Conservation (phyloP, 768 basidiomycete genomes). For the Wakefieldia striispora region DNA sequence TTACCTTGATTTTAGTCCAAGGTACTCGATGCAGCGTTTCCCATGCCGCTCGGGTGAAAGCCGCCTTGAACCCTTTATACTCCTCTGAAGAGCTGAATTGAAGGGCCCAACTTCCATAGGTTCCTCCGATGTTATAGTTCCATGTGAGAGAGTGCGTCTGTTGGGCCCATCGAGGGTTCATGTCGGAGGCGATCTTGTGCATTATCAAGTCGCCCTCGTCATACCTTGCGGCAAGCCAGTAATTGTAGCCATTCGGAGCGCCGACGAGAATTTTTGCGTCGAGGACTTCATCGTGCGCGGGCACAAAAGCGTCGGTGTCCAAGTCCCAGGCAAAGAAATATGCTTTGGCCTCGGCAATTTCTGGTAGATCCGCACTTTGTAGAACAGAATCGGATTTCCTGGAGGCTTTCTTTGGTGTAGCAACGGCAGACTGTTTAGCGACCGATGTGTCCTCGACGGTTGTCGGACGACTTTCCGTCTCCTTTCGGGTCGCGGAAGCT, state of each 20-base stretch:
- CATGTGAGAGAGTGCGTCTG: slow-evolving; percentile 79
- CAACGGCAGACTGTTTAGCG: slow-evolving; percentile 5
- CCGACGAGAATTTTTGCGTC: slow-evolving; percentile 51
- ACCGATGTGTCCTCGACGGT: slow-evolving; percentile 2
- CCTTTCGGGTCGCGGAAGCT: slow-evolving; percentile 4
- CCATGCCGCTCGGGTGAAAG: slow-evolving; percentile 75
- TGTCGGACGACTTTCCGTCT: slow-evolving; percentile 1
- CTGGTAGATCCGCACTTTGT: slow-evolving; percentile 17
- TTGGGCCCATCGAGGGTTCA: slow-evolving; percentile 69
- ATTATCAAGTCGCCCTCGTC: slow-evolving; percentile 51
- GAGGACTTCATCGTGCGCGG: slow-evolving; percentile 48
- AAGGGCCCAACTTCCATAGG: slow-evolving; percentile 79
- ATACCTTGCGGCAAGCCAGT: slow-evolving; percentile 56
- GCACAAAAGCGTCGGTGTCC: slow-evolving; percentile 45
- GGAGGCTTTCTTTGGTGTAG: slow-evolving; percentile 14
- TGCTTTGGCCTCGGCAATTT: slow-evolving; percentile 44
- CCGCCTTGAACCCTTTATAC: slow-evolving; percentile 57
- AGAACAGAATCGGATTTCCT: slow-evolving; percentile 19
- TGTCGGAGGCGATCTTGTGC: slow-evolving; percentile 62
- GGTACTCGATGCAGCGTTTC: slow-evolving; percentile 69
- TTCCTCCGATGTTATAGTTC: slow-evolving; percentile 66
- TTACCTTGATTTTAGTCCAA: slow-evolving; percentile 81
- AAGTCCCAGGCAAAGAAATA: slow-evolving; percentile 64
- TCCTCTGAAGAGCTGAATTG: slow-evolving; percentile 56
- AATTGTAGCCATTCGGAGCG: slow-evolving; percentile 46